Conservation (phyloP, 306 rosid genomes). For the Myrica gale region DNA sequence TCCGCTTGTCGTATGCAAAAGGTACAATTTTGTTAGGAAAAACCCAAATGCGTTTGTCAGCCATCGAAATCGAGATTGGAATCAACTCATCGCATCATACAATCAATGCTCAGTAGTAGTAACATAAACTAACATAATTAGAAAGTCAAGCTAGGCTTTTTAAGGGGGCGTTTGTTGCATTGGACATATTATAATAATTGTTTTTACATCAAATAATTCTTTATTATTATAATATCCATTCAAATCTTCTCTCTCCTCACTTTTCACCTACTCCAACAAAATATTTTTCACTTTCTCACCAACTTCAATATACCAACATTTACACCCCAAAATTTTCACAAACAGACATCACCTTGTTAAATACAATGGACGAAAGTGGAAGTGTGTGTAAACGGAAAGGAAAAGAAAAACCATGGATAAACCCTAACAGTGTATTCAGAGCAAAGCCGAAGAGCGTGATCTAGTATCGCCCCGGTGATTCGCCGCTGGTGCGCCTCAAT, state of each 20-base stretch:
- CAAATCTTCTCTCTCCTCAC: no score
- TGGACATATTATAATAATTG: no score
- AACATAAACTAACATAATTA: neutral
- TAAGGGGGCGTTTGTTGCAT: no score
- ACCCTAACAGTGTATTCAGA: conserved; percentile 45
- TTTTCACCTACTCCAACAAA: no score
- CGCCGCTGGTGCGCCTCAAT: conserved; percentile 91
- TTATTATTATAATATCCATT: no score
- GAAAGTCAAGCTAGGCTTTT: no score
- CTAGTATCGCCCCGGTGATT: conserved; percentile 61
- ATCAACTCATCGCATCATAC: neutral
- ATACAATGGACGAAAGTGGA: neutral
- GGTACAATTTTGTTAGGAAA: neutral
- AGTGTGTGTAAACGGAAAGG: neutral
- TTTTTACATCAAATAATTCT: no score
- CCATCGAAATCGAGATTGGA: neutral
- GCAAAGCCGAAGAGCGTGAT: conserved; percentile 66
- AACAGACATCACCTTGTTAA: no score
- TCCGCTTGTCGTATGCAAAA: neutral
- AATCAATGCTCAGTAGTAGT: neutral
- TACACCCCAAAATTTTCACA: no score
- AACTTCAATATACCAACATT: no score
- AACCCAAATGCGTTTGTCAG: neutral
- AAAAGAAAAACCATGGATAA: neutral
- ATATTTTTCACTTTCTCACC: no score